Percentiles rank a stretch among this genome's conserved stretches.
Evolutionary conservation across 768 basidiomycete species (phyloP).

Genomic region (Hypholoma fasciculare): DNA sequence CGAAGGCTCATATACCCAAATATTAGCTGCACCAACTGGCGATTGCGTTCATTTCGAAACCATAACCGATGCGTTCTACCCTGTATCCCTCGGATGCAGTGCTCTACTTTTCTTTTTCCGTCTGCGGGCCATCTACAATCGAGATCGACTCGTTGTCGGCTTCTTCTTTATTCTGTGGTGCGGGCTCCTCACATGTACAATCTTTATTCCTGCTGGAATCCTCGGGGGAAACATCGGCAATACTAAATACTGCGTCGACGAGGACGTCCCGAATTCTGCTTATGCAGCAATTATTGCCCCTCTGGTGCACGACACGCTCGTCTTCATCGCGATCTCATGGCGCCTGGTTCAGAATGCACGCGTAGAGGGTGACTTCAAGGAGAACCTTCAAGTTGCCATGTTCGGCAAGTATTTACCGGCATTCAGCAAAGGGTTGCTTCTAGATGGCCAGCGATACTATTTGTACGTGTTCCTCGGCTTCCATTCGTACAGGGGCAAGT

Average conservation of each 20-base stretch:
- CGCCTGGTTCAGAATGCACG: constrained; percentile 14
- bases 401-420: constrained; percentile 20
- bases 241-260: constrained; percentile 19
- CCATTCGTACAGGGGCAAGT: not conserved
- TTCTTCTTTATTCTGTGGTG: constrained; percentile 28
- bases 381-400: constrained; percentile 5
- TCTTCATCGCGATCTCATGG: constrained; percentile 30
- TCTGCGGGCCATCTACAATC: constrained; percentile 17
- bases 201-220: constrained; percentile 18
- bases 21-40: constrained; percentile 8
- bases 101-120: constrained; percentile 25
- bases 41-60: constrained; percentile 5
- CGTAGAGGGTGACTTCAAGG: not conserved
- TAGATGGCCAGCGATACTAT: constrained; percentile 31
- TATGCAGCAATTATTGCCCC: constrained; percentile 13
- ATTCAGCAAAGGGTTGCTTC: constrained; percentile 20
- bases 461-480: constrained; percentile 17
- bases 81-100: constrained; percentile 10
- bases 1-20: not conserved
- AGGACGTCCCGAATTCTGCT: constrained; percentile 8
- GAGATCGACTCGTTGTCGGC: constrained; percentile 10
- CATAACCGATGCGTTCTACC: constrained; percentile 12
- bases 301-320: constrained; percentile 23
- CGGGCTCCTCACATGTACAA: constrained; percentile 18
- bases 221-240: constrained; percentile 13